Percentiles rank a stretch among this genome's conserved stretches.
Evolutionary conservation across 2,329 filamentous ascomycete species (phyloP).

Genomic region (Rhynchosporium agropyri): DNA sequence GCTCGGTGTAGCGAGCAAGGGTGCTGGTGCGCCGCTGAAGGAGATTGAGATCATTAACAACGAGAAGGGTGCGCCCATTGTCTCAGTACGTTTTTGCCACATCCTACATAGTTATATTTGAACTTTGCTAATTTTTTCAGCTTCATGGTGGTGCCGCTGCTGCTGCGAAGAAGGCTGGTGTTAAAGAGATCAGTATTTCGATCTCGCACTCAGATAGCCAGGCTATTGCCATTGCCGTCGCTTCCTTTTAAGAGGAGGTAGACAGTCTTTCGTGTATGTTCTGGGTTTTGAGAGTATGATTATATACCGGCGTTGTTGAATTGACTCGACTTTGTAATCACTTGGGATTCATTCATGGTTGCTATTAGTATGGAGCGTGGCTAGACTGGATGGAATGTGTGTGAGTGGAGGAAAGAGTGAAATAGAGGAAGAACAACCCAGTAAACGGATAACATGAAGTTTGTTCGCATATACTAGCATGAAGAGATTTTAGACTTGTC

Average conservation of each 20-base stretch:
- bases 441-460: no score
- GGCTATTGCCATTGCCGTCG: constrained; percentile 90
- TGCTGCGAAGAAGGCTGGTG: constrained; percentile 82
- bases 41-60: constrained; percentile 92
- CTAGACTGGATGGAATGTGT: not conserved
- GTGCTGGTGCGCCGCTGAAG: constrained; percentile 85
- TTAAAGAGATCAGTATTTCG: constrained; percentile 87
- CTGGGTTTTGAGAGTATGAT: constrained; percentile 16
- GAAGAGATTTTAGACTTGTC: no score
- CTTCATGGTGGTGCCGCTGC: constrained; percentile 82
- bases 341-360: not conserved
- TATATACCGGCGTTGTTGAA: constrained; percentile 11
- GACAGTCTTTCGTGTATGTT: constrained; percentile 23
- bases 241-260: constrained; percentile 62
- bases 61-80: constrained; percentile 78
- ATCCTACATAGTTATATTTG: constrained; percentile 20
- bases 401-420: not conserved
- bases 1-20: constrained; percentile 81
- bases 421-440: not conserved
- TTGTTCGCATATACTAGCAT: no score
- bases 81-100: constrained; percentile 66
- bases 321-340: constrained; percentile 5
- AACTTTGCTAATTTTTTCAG: constrained; percentile 49
- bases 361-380: constrained; percentile 8
- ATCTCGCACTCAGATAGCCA: constrained; percentile 96